These are phyloP conservation scores for Calvatia gigantea DNA, from an alignment of 768 basidiomycete genomes.

Conservation along the genomic window DNA sequence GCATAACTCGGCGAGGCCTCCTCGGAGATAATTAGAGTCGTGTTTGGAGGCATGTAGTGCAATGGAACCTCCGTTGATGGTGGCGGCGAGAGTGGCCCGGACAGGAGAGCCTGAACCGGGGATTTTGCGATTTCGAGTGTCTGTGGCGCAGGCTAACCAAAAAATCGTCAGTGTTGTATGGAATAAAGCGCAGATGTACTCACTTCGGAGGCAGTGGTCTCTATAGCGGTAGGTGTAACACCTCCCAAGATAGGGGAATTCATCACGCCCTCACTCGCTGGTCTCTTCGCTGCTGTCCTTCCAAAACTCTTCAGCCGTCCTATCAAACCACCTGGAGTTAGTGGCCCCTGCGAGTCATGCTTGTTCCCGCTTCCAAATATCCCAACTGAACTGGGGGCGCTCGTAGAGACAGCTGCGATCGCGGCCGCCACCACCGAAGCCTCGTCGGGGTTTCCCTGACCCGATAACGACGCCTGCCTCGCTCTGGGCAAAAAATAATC, in stretches of 20 bases:
- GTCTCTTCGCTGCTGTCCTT: conserved; percentile 46
- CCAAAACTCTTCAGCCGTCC: conserved; percentile 76
- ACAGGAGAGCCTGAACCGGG: conserved; percentile 51
- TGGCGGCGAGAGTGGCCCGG: conserved; percentile 62
- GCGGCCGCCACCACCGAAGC: conserved; percentile 3
- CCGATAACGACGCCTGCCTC: conserved; percentile 42
- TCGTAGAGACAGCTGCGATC: neutral
- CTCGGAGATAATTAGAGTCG: conserved; percentile 76
- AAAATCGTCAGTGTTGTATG: conserved; percentile 15
- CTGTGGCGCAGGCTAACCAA: neutral
- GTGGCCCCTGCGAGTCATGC: conserved; percentile 40
- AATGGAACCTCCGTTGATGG: conserved; percentile 69
- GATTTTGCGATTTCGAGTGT: conserved; percentile 36
- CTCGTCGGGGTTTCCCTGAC: conserved; percentile 25
- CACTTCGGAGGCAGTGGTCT: conserved; percentile 25
- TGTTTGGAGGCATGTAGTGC: conserved; percentile 52
- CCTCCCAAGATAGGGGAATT: conserved; percentile 23
- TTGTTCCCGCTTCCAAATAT: conserved; percentile 10
- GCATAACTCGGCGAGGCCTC: conserved; percentile 74
- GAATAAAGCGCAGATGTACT: conserved; percentile 8
- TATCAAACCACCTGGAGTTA: conserved; percentile 66
- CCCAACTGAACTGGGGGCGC: conserved; percentile 1
- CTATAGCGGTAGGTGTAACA: conserved; percentile 19
- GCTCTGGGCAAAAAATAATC: conserved; percentile 55
- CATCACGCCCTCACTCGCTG: conserved; percentile 27